These are phyloP conservation scores for Microcyclospora tardicrescens DNA, from an alignment of 2,329 filamentous ascomycete genomes.

Conservation along the genomic window DNA sequence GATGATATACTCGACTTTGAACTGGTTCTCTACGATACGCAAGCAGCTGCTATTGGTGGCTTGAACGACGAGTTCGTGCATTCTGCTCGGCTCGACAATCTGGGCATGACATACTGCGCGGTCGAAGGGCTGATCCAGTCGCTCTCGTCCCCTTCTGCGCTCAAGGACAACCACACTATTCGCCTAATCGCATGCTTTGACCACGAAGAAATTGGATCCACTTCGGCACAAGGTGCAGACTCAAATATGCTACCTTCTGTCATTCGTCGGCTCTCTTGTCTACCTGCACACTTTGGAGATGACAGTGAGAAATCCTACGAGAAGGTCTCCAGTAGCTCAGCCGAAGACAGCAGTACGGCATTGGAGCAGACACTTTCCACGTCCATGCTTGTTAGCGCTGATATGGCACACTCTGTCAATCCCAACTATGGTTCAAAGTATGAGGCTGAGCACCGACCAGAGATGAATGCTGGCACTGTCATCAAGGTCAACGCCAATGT, in stretches of 20 bases:
- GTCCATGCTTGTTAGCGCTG: slow-evolving; percentile 88
- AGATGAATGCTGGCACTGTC: slow-evolving; percentile 92
- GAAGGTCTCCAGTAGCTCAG: slow-evolving; percentile 35
- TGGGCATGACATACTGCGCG: slow-evolving; percentile 92
- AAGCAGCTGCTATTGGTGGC: slow-evolving; percentile 78
- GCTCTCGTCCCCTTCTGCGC: slow-evolving; percentile 46
- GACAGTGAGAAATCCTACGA: slow-evolving; percentile 54
- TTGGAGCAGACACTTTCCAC: slow-evolving; percentile 86
- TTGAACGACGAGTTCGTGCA: slow-evolving; percentile 91
- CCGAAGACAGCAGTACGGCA: slow-evolving; percentile 55
- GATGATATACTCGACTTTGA: slow-evolving; percentile 83
- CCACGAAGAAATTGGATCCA: slow-evolving; percentile 92
- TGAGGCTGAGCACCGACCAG: slow-evolving; percentile 76
- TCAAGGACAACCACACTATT: slow-evolving; percentile 68
- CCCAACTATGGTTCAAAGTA: slow-evolving; percentile 92
- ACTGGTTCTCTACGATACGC: slow-evolving; percentile 91
- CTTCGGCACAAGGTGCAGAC: slow-evolving; percentile 83
- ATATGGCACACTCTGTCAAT: slow-evolving; percentile 95
- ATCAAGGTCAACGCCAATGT: slow-evolving; percentile 98
- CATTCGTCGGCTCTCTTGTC: slow-evolving; percentile 69
- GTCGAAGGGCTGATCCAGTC: slow-evolving; percentile 76
- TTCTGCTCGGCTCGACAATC: slow-evolving; percentile 88
- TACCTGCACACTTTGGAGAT: slow-evolving; percentile 46
- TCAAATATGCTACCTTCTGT: slow-evolving; percentile 84
- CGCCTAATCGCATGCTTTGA: slow-evolving; percentile 92